Base-by-base conservation (phyloP, 441 rosid species). In the Populus hybrid region DNA sequence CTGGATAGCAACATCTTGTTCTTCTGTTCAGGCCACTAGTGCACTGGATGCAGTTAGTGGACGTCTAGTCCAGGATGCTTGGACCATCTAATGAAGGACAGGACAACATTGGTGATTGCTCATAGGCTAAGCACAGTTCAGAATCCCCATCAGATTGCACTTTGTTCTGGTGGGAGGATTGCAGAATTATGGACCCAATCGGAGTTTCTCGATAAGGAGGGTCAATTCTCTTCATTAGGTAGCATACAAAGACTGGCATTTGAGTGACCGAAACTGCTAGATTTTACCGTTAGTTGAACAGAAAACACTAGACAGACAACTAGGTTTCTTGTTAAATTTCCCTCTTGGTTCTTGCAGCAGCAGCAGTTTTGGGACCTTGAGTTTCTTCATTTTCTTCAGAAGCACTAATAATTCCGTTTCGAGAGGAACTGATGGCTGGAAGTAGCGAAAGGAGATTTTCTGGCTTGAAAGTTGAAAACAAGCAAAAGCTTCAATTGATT, bases 51-150 rank as follows among this genome's bases (percentile, higher is more conserved):
- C 96, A 67, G 88, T 89, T 36, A 93, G 99, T 54, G 97, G 91
- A 83, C 91, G 92, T 21, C 88, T 92, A 73, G 97, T 92, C 35
- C 97, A 95, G 86, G 90, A 88, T 77, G 98, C 99, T 40, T 95
- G 81, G 86, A 86, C 86, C 94, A 84, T 76, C 88, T 91, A 73
- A 90, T 95, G 97, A 91, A 92, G 86, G 95, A 89, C 83, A 89
- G 91, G 87, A 95, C 94, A 69, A 88, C 97, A 0, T 80, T 95
- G 88, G 98, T 92, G 61, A 93, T 95, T 74, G 98, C 99, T 82
- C 95, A 93, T 86, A 86, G 98, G 81, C 83, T 95, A 82, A 95
- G 98, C 88, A 92, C 98, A 38, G 97, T 92, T 74, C 98, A 95
- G 87, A 95, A 87, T 70, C 97, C 98, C 2, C 88, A 92, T 80